Base-by-base conservation (phyloP, 768 basidiomycete genomes). In the Tricholoma terreum region DNA sequence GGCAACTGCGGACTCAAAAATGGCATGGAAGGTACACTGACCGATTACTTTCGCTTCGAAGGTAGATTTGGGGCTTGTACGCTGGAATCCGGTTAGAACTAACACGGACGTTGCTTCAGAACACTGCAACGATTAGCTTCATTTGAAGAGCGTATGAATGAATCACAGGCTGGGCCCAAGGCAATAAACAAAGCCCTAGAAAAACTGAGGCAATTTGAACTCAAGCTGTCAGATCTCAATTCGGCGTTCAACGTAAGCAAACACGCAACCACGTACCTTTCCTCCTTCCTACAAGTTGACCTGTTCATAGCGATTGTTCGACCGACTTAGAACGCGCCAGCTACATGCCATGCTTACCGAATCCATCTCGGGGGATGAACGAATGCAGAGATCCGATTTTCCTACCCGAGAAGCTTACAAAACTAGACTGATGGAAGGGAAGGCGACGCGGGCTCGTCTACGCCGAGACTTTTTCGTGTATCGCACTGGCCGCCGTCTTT, bases 181-280 rank as follows among this genome's bases (percentile, higher is more conserved):
- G 19, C 22, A 19, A 51, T 62, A 8, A 48, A 56, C 15, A 65
- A 48, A 17, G 40, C 46, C 8, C 60, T 74, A 34, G 58, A 64
- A 40, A 78, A 77, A 67, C 61, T 75, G 53, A 64, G 67, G 53
- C 68, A 77, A 62, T 75, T 75, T 65, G 75, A 77, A 61, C 58
- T 59, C 50, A 78, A 78, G 60, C 58, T 77, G 53, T 61, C 63
- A 36, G 70, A 77, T 63, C 67, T 78, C 31, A 66, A 71, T 43
- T 67, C 69, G 54, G 75, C 75, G 58, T 72, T 73, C 61, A 66
- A 63, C 52, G 75, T 73, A 56, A 35, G 71, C 65, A 48, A 33
- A 52, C 40, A 48, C 50, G 71, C 65, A 48, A 33, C 50, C 40
- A 48, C 50, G 21, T 35, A 40, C 22, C 42, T 52, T 46, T 53